Conservation (phyloP, 768 basidiomycete genomes). For the Tephrocybe sp. region DNA sequence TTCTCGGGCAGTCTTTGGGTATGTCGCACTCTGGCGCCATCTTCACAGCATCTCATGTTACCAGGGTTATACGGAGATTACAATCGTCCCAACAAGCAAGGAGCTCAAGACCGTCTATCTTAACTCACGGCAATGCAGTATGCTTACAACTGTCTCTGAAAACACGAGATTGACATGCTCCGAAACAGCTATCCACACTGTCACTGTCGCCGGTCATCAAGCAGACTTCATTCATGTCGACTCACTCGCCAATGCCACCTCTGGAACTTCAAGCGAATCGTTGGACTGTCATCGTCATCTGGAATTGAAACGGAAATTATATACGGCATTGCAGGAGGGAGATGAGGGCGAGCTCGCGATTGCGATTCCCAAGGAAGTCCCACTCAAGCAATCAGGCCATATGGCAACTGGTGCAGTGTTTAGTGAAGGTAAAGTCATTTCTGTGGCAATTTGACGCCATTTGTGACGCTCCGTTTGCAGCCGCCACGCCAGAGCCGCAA, state of each 20-base stretch:
- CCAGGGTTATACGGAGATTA: constrained; percentile 93
- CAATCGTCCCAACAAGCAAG: constrained; percentile 74
- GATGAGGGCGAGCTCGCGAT: constrained; percentile 96
- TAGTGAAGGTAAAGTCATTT: constrained; percentile 52
- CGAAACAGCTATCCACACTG: constrained; percentile 61
- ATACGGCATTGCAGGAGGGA: constrained; percentile 84
- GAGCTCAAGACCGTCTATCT: constrained; percentile 83
- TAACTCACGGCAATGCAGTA: constrained; percentile 86
- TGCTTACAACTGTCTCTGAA: constrained; percentile 26
- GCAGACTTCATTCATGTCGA: constrained; percentile 82
- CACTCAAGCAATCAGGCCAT: constrained; percentile 58
- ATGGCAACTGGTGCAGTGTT: constrained; percentile 38
- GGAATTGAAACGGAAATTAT: constrained; percentile 89
- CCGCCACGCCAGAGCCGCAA: constrained; percentile 81
- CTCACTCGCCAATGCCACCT: constrained; percentile 62
- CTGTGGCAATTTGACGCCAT: neutral
- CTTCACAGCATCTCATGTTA: constrained; percentile 18
- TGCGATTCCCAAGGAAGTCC: constrained; percentile 72
- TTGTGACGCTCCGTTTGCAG: constrained; percentile 29
- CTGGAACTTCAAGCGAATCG: constrained; percentile 50
- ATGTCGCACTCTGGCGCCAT: constrained; percentile 24
- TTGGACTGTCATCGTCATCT: constrained; percentile 87
- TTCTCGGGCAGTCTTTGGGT: constrained; percentile 87
- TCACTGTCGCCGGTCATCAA: constrained; percentile 66
- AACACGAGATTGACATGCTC: constrained; percentile 16